phyloP scores from a whole-genome alignment of 2,329 filamentous ascomycete species.

The Ceratocystis cubensis region DNA sequence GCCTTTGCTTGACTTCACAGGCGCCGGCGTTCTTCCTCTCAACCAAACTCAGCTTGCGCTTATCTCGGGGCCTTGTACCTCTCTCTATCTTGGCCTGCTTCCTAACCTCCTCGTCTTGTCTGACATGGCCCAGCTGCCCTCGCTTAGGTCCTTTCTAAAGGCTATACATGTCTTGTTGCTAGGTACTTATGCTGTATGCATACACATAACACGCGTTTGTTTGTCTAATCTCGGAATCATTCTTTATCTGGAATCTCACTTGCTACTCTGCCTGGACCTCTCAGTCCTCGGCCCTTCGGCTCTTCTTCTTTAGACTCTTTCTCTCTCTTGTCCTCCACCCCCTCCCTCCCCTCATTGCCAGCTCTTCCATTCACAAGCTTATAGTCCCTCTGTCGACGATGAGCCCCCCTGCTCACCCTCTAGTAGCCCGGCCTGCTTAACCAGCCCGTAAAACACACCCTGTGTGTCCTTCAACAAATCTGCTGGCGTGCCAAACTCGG shows the following conservation, averaged over 20 bases:
- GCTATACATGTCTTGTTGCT: background rate
- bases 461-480: conserved; percentile 61
- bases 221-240: background rate
- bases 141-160: no score
- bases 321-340: background rate
- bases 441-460: conserved; percentile 77
- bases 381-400: background rate
- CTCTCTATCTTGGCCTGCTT: no score
- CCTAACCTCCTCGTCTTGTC: no score
- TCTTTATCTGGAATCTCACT: background rate
- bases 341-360: background rate
- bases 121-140: no score
- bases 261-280: background rate
- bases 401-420: conserved; percentile 25
- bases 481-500: conserved; percentile 80
- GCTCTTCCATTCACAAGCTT: background rate
- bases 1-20: no score
- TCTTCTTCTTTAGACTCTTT: background rate
- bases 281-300: background rate
- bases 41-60: no score
- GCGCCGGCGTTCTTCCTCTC: no score
- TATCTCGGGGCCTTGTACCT: no score
- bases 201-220: background rate
- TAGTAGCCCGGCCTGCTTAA: conserved; percentile 74
- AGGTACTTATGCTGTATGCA: background rate